Conservation (phyloP, 208 protist genomes). For the Crithidia sp. region DNA sequence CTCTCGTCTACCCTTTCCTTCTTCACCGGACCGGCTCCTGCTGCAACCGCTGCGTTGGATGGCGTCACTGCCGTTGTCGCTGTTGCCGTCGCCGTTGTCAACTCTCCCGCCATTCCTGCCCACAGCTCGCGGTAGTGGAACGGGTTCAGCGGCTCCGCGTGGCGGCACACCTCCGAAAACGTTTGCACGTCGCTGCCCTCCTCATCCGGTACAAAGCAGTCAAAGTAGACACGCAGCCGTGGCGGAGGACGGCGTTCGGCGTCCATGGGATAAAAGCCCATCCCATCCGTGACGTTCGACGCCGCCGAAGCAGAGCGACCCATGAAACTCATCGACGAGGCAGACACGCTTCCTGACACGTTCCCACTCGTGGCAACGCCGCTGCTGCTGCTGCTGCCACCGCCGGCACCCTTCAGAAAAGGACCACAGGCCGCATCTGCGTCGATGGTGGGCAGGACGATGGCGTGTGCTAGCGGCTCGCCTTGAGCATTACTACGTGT, state of each 20-base stretch:
- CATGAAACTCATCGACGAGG: slow-evolving; percentile 13
- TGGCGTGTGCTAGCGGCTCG: slow-evolving; percentile 13
- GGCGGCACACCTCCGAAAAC: slow-evolving; percentile 22
- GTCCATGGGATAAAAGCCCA: background rate
- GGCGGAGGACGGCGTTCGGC: slow-evolving; percentile 45
- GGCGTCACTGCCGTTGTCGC: background rate
- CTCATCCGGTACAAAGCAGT: slow-evolving; percentile 60
- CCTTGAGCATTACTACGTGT: background rate
- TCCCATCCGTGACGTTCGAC: slow-evolving; percentile 12
- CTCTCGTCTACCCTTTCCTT: background rate
- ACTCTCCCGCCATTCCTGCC: slow-evolving; percentile 7
- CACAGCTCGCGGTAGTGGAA: slow-evolving; percentile 76
- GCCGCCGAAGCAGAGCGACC: slow-evolving; percentile 10
- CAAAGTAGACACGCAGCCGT: slow-evolving; percentile 53
- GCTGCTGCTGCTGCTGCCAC: background rate
- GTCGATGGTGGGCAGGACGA: slow-evolving; percentile 80
- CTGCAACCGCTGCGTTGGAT: background rate
- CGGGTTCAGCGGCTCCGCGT: slow-evolving; percentile 68
- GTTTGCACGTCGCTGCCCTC: slow-evolving; percentile 14
- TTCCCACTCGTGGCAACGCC: slow-evolving; percentile 7
- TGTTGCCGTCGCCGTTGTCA: background rate
- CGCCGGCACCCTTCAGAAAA: background rate
- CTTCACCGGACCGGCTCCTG: slow-evolving; percentile 3
- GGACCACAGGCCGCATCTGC: slow-evolving; percentile 59
- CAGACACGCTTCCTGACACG: slow-evolving; percentile 5